Base-by-base conservation (phyloP, 352 stramenopile species). In the Phytopythium sindhum region DNA sequence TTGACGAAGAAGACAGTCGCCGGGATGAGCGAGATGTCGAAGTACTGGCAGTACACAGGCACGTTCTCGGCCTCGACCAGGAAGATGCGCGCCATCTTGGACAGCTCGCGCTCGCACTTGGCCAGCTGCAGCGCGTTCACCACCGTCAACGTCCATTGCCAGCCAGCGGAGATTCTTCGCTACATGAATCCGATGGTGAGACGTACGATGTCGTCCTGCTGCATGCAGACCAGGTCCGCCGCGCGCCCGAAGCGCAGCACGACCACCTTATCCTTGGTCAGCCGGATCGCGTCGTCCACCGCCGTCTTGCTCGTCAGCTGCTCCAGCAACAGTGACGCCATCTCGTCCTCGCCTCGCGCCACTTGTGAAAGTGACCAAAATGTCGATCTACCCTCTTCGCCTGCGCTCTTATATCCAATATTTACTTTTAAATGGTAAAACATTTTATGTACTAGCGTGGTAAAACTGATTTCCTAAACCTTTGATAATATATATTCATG, bases 1-100 rank as follows among this genome's bases (percentile, higher is more conserved):
- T 96, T 96, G 66, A 93, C 87, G 60, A 95, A 96, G 70, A 96
- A 96, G 51, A 96, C 72, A 0, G 84, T 96, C 35, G 86, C 86
- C 3, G 88, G 88, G 52, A 96, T 86, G 26, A 96, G 74, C n/a
- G 84, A 81, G 35, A 96, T 92, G 63, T 96, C 88, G 68, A 96
- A 93, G 68, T 96, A 96, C 67, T 96, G 85, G 47, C 78, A 88
- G 68, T 96, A 96, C 44, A 96, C 80, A 17, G 86, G 80, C 33
- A 90, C 59, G 23, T 74, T 52, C 17, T 95, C 86, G 29, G 80
- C 83, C 64, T 96, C 88, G 31, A 95, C 74, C 3, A 90, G 60
- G 66, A 71, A 91, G 35, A 96, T 72, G 29, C 77, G 70, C 42
- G 86, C 88, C 86, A 96, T 94, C 47, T 76, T 80, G 54, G 83